Base-by-base conservation (phyloP, 495 filamentous ascomycete species). In the Annulohypoxylon nitens region DNA sequence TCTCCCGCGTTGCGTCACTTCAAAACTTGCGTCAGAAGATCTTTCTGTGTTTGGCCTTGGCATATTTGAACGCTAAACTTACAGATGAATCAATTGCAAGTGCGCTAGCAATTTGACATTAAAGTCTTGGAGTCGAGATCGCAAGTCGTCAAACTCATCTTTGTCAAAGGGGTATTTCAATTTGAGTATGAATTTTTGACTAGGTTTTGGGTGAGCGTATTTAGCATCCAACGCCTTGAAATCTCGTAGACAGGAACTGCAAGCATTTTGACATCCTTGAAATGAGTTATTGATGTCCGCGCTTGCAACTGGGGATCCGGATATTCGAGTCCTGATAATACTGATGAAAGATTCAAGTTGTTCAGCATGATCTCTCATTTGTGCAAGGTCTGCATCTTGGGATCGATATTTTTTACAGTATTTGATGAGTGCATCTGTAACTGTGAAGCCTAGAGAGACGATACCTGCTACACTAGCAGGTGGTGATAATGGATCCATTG, bases 81-180 rank as follows among this genome's bases (percentile, higher is more conserved):
- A 65, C 61, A 71, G 54, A 18, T 26, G 43, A 11, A 48, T 20
- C 9, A 71, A 55, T 37, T 71, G 68, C 43, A 71, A 53, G 2
- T 54, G 7, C 6, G 43, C 54, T 1, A 65, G 36, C 3, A 71
- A 26, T 34, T 3, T 25, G 16, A 39, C 30, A 25, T 66, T 7
- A 30, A 66, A 71, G 11, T 41, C 62, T 14, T 23, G 62, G 5
- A 71, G 47, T n/a, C 18, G 20, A 39, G 54, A 48, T 18, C 62
- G 62, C 3, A 71, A 4, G 34, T 48, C 51, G 6, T 71, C 57
- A 18, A 71, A 61, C 4, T 71, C 43, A 2, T 20, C 23, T 25
- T 66, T 71, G 16, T 62, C 41, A 10, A 71, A 61, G n/a, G 62
- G 57, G 55, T 66, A 71, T 33, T 71, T 71, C 0, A 66, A 48